These are phyloP conservation scores for Aspergillus ruber DNA, from an alignment of 2,329 filamentous ascomycete species.

Conservation along the genomic window DNA sequence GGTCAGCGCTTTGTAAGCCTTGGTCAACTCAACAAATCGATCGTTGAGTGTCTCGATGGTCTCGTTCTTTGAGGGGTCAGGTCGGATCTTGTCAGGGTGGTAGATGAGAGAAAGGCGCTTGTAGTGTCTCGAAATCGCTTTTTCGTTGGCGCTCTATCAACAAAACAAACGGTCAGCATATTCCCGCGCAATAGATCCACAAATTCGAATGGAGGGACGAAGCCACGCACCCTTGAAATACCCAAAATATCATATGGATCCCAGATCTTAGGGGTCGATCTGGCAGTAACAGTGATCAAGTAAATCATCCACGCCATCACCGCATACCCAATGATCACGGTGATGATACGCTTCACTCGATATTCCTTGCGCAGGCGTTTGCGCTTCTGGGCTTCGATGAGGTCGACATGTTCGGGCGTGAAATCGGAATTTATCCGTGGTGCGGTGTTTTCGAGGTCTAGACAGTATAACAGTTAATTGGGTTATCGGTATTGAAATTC, in stretches of 20 bases:
- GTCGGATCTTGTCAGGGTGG: conserved; percentile 88
- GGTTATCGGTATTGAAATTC: background rate
- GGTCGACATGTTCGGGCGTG: conserved; percentile 71
- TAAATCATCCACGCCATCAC: conserved; percentile 88
- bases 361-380: conserved; percentile 87
- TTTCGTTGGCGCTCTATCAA: conserved; percentile 68
- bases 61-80: conserved; percentile 80
- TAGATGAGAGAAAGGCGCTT: conserved; percentile 75
- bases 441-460: conserved; percentile 70
- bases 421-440: conserved; percentile 76
- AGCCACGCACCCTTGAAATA: conserved; percentile 62
- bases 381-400: conserved; percentile 74
- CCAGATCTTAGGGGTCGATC: conserved; percentile 71
- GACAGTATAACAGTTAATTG: conserved; percentile 8
- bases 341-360: conserved; percentile 74
- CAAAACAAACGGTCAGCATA: background rate
- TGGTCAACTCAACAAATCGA: conserved; percentile 88
- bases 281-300: conserved; percentile 73
- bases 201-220: no score
- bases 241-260: conserved; percentile 95
- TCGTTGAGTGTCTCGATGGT: conserved; percentile 79
- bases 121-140: conserved; percentile 87
- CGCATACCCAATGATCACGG: conserved; percentile 70
- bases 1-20: conserved; percentile 95
- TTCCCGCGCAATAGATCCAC: background rate